These are phyloP conservation scores for Lentinula detonsa DNA, from an alignment of 768 basidiomycete species.

Conservation along the genomic window DNA sequence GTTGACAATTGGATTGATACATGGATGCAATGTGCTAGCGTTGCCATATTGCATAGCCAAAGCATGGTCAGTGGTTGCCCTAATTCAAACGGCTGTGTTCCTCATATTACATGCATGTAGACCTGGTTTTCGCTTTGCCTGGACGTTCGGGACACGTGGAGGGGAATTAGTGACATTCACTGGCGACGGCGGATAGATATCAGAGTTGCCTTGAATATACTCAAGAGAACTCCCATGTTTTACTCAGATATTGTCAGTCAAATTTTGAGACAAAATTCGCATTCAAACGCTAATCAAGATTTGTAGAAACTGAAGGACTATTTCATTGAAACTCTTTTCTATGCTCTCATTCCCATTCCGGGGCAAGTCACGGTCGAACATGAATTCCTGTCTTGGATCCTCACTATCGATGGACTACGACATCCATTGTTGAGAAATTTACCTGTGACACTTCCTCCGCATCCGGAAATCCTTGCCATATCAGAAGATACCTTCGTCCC, in stretches of 20 bases:
- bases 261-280: not conserved
- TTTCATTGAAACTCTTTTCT: conserved; percentile 50
- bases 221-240: conserved; percentile 7
- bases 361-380: conserved; percentile 46
- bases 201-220: not conserved
- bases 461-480: conserved; percentile 15
- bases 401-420: conserved; percentile 49
- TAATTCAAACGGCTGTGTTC: not conserved
- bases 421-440: conserved; percentile 43
- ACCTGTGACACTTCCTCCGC: conserved; percentile 14
- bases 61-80: not conserved
- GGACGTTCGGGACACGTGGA: not conserved
- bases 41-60: conserved; percentile 43
- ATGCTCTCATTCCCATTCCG: conserved; percentile 46
- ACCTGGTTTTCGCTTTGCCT: conserved; percentile 1
- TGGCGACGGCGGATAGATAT: conserved; percentile 5
- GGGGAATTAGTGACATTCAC: not conserved
- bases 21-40: conserved; percentile 67
- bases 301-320: conserved; percentile 38
- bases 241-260: not conserved
- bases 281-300: not conserved
- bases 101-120: not conserved
- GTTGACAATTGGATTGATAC: conserved; percentile 59
- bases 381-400: conserved; percentile 49
- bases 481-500: not conserved